Evolutionary conservation across 2,329 filamentous ascomycete genomes (phyloP), one percentile per base, ranked within the genome.

Genomic region (Diplodia mutila): DNA sequence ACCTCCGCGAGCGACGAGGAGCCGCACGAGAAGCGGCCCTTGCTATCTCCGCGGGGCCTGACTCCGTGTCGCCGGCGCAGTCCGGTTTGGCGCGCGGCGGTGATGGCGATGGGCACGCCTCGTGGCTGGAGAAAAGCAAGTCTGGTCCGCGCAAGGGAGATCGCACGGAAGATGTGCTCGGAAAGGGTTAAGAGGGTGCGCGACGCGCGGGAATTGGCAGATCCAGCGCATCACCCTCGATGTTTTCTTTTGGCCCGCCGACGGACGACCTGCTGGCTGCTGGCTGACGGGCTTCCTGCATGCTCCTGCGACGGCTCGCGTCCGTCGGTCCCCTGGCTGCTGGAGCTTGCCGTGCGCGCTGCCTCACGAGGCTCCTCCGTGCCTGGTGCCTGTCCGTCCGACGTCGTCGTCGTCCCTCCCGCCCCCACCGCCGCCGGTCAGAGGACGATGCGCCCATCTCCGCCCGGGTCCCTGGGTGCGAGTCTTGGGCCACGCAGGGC

Each of bases 401-500:
- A 18, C 55, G 55, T 46, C 55, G 57, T 46, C 55, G 57, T 61
- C 39, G 57, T 49, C 59, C 42, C 23, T 63, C 59, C 42, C 39
- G 42, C 59, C 59, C 37, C 59, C 59, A 63, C 59, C 59, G 34
- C 37, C 27, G 59, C 46, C 59, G 59, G 59, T 51, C 59, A 51
- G 42, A 51, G 46, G 42, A 23, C 18, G 55, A 49, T 49, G 57
- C 37, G 37, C 23, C 27, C 59, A 63, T 63, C 46, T 37, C 59
- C 59, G 59, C 59, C 59, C 59, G 59, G 59, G 59, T 63, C 32
- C 59, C 59, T 51, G 59, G 59, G 59, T 51, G 59, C 27, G 32
- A 1, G 55, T 16, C 12, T 9, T 25, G 39, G 57, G 59, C 42
- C 42, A 51, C 46, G 59, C 59, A 63, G 46, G 57, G 57, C 57